Conservation (phyloP, 345 rosid genomes). For the Anastatica hierochuntica region DNA sequence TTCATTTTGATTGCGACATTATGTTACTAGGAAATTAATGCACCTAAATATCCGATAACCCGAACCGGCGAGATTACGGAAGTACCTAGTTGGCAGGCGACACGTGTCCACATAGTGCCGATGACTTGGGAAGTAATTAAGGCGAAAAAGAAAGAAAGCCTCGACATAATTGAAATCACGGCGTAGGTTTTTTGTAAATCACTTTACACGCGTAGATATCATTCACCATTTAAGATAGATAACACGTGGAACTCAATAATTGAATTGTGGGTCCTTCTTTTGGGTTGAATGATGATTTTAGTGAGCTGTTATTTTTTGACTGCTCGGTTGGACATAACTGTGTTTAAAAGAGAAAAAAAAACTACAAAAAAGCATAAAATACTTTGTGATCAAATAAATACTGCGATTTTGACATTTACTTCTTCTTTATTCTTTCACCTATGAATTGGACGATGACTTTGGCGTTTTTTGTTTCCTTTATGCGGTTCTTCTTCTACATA, state of each 20-base stretch:
- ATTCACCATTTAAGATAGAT: not conserved
- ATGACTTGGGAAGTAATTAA: conserved; percentile 13
- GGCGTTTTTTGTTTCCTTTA: too few species aligned
- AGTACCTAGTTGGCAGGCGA: not conserved
- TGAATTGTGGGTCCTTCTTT: conserved; percentile 8
- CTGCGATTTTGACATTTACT: conserved; percentile 10
- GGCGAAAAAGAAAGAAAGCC: too few species aligned
- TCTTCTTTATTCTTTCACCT: not conserved
- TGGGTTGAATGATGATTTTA: not conserved
- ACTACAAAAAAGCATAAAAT: not conserved
- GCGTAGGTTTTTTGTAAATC: conserved; percentile 4
- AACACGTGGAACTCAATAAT: conserved; percentile 24
- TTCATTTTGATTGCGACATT: too few species aligned
- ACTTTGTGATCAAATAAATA: conserved; percentile 4
- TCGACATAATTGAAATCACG: conserved; percentile 24
- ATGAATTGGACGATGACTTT: not conserved
- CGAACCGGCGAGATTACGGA: too few species aligned
- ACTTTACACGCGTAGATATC: conserved; percentile 14
- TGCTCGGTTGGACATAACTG: conserved; percentile 6
- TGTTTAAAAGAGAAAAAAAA: not conserved
- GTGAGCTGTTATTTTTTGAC: conserved; percentile 22
- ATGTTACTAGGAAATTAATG: too few species aligned
- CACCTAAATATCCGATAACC: too few species aligned
- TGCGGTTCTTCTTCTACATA: conserved; percentile 2
- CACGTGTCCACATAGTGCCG: conserved; percentile 2